phyloP scores from a whole-genome alignment of 352 stramenopile genomes.

The Pythium vanterpoolii region DNA sequence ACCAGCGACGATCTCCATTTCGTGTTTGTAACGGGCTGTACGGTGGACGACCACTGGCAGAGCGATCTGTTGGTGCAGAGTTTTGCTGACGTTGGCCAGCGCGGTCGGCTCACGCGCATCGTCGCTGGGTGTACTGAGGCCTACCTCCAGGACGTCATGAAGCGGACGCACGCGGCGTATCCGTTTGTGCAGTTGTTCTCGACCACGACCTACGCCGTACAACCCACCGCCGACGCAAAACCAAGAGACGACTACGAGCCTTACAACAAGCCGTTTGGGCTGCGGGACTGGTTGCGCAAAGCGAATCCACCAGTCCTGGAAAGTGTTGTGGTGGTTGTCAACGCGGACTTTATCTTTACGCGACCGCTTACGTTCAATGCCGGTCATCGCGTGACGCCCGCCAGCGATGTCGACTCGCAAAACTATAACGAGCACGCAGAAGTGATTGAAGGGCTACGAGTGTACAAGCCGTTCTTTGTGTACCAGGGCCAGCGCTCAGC shows the following conservation, averaged over 20 bases:
- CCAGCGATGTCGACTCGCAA: slow-evolving; percentile 49
- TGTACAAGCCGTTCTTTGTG: slow-evolving; percentile 84
- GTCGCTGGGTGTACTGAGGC: slow-evolving; percentile 57
- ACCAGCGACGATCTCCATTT: slow-evolving; percentile 71
- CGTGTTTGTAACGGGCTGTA: slow-evolving; percentile 69
- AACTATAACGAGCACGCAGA: slow-evolving; percentile 56
- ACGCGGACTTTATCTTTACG: slow-evolving; percentile 75
- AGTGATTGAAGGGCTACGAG: slow-evolving; percentile 66
- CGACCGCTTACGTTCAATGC: slow-evolving; percentile 59
- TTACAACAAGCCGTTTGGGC: slow-evolving; percentile 72
- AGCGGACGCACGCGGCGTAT: slow-evolving; percentile 21
- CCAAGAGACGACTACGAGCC: slow-evolving; percentile 38
- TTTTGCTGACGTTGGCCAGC: slow-evolving; percentile 57
- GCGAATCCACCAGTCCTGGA: slow-evolving; percentile 64
- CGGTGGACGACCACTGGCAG: slow-evolving; percentile 65
- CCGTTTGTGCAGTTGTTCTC: slow-evolving; percentile 56
- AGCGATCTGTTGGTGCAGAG: slow-evolving; percentile 65
- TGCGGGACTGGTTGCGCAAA: slow-evolving; percentile 65
- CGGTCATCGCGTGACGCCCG: slow-evolving; percentile 47
- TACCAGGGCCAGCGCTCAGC: slow-evolving; percentile 49
- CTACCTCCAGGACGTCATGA: slow-evolving; percentile 36
- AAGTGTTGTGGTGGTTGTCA: slow-evolving; percentile 55
- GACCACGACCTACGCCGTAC: slow-evolving; percentile 46
- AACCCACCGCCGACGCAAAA: slow-evolving; percentile 20
- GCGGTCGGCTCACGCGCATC: slow-evolving; percentile 62